Conservation (phyloP, 2,329 filamentous ascomycete genomes). For the Diaporthe vexans region DNA sequence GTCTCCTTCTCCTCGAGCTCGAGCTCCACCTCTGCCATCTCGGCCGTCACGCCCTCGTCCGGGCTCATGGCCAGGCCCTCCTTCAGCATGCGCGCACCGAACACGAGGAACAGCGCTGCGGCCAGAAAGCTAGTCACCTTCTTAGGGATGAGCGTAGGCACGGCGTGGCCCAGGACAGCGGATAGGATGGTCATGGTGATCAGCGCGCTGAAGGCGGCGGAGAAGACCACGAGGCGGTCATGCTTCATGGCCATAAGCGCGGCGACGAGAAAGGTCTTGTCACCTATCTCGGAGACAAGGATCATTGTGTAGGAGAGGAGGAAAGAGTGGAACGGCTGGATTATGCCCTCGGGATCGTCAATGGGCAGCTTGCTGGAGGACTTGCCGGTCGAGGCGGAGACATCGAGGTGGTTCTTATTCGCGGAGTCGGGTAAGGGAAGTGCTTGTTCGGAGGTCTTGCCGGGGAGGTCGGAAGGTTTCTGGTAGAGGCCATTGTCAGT, state of each 20-base stretch:
- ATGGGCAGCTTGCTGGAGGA: conserved; percentile 49
- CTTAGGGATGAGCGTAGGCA: conserved; percentile 91
- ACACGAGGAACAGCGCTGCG: conserved; percentile 87
- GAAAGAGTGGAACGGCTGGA: conserved; percentile 89
- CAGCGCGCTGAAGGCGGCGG: conserved; percentile 91
- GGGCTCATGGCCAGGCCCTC: conserved; percentile 92
- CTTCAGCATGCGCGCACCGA: conserved; percentile 85
- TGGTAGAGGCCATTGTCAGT: conserved; percentile 52
- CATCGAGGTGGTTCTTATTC: conserved; percentile 74
- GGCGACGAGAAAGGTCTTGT: conserved; percentile 98
- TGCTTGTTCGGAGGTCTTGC: conserved; percentile 81
- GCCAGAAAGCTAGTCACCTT: conserved; percentile 91
- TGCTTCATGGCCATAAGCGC: conserved; percentile 99
- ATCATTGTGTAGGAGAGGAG: conserved; percentile 97
- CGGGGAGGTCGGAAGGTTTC: conserved; percentile 87
- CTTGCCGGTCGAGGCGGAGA: conserved; percentile 52
- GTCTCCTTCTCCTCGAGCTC: conserved; percentile 96
- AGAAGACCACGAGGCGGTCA: conserved; percentile 91
- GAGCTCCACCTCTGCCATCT: conserved; percentile 97
- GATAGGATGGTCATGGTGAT: conserved; percentile 96
- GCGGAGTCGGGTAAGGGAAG: conserved; percentile 77
- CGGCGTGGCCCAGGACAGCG: conserved; percentile 90
- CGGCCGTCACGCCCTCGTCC: conserved; percentile 92
- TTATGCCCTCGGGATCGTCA: conserved; percentile 71
- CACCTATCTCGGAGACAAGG: conserved; percentile 93